A percentile compares a stretch with the other conserved stretches of the same genome.
phyloP scores from a whole-genome alignment of 2,329 filamentous ascomycete genomes.

The Purpureocillium lavendulum region DNA sequence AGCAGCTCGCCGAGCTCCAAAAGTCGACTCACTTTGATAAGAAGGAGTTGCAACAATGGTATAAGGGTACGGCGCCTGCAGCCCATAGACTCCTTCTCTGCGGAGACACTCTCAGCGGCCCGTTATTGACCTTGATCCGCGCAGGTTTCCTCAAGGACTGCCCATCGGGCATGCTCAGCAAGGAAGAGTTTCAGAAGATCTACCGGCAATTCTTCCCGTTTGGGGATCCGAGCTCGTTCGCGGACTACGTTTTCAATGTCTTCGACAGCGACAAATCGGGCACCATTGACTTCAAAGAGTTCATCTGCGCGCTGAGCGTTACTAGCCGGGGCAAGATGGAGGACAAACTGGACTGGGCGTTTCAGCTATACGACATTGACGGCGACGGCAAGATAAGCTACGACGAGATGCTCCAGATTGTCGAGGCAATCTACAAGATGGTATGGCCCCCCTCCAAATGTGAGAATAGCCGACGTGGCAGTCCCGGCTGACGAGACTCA shows the following conservation, averaged over 20 bases:
- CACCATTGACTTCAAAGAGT: slow-evolving; percentile 98
- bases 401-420: slow-evolving; percentile 97
- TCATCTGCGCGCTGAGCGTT: slow-evolving; percentile 95
- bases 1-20: slow-evolving; percentile 91
- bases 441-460: slow-evolving; percentile 45
- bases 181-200: slow-evolving; percentile 99
- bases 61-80: slow-evolving; percentile 64
- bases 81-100: too few species aligned
- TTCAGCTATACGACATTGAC: slow-evolving; percentile 98
- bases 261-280: slow-evolving; percentile 97
- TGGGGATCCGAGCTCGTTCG: slow-evolving; percentile 92
- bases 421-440: slow-evolving; percentile 99
- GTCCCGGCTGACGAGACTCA: too few species aligned
- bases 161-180: slow-evolving; percentile 91
- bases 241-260: slow-evolving; percentile 98
- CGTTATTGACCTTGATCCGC: too few species aligned
- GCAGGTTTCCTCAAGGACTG: slow-evolving; percentile 97
- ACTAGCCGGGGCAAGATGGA: slow-evolving; percentile 98
- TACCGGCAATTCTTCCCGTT: slow-evolving; percentile 99
- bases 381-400: slow-evolving; percentile 98
- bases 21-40: slow-evolving; percentile 98
- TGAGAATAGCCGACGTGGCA: too few species aligned
- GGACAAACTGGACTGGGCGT: slow-evolving; percentile 98
- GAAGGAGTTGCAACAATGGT: slow-evolving; percentile 99
- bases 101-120: too few species aligned